phyloP scores from a whole-genome alignment of 352 stramenopile genomes.

The Phytophthora macrochlamydospora region DNA sequence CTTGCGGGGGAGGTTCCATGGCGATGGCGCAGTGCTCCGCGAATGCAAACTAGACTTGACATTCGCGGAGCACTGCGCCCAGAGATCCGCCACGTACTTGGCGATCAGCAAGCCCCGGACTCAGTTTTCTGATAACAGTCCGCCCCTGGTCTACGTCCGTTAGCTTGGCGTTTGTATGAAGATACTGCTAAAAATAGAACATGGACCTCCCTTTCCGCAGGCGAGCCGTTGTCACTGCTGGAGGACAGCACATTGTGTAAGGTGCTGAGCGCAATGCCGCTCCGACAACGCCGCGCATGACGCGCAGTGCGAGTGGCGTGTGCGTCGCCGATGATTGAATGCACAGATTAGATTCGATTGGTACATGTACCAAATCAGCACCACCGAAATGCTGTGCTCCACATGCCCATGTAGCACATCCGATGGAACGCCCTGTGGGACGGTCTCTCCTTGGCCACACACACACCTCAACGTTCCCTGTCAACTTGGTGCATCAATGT shows the following conservation, averaged over 20 bases:
- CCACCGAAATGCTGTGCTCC: slow-evolving; percentile 1
- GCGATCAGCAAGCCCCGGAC: not conserved
- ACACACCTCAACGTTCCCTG: slow-evolving; percentile 8
- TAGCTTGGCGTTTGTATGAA: slow-evolving; percentile 13
- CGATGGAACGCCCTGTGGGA: not conserved
- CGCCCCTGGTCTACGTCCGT: not conserved
- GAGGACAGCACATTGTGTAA: too few species aligned
- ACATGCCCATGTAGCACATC: not conserved
- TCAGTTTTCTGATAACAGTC: not conserved
- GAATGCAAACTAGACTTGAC: too few species aligned
- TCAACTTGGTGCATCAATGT: slow-evolving; percentile 39
- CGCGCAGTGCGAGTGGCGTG: too few species aligned
- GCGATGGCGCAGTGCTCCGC: not conserved
- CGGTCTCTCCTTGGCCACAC: slow-evolving; percentile 12
- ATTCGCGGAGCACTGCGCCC: too few species aligned
- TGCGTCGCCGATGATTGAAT: too few species aligned
- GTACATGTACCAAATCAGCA: not conserved
- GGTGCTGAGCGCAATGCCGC: too few species aligned
- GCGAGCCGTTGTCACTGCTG: too few species aligned
- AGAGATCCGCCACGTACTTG: too few species aligned
- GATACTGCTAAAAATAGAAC: not conserved
- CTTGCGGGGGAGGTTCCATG: not conserved
- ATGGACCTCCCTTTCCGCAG: not conserved
- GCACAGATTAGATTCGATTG: not conserved
- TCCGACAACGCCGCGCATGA: not conserved